Evolutionary conservation across 1,284 basidiomycete genomes (phyloP).

Genomic region (Ustilago bromivora): DNA sequence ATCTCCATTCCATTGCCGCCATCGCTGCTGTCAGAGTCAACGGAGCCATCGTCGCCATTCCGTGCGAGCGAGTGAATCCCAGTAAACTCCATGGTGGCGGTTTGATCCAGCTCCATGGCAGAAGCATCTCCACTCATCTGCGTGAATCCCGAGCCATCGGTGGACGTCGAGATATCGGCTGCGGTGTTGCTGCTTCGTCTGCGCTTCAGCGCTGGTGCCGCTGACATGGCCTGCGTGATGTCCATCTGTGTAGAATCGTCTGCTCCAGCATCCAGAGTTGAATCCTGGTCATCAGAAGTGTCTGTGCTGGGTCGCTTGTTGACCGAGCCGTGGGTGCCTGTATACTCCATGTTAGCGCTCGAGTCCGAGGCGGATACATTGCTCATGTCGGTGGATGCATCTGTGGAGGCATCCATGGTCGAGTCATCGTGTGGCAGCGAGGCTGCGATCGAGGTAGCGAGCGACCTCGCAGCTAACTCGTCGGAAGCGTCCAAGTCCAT

Average conservation of each 20-base stretch:
- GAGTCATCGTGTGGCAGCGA: conserved; percentile 49
- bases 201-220: conserved; percentile 38
- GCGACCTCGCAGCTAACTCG: conserved; percentile 38
- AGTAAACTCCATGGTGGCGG: conserved; percentile 56
- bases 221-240: conserved; percentile 35
- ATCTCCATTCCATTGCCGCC: conserved; percentile 44
- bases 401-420: conserved; percentile 31
- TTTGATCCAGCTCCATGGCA: conserved; percentile 37
- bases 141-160: conserved; percentile 10
- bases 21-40: conserved; percentile 34
- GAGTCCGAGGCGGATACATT: conserved; percentile 27
- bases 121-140: conserved; percentile 10
- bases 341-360: conserved; percentile 47
- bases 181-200: conserved; percentile 35
- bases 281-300: conserved; percentile 24
- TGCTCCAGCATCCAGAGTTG: conserved; percentile 20
- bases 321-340: conserved; percentile 42
- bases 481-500: conserved; percentile 47
- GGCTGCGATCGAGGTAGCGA: conserved; percentile 48
- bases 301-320: conserved; percentile 40
- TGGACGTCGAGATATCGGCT: conserved; percentile 25
- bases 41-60: conserved; percentile 12
- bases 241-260: conserved; percentile 45
- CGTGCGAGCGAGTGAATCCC: conserved; percentile 24
- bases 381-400: conserved; percentile 23